Evolutionary conservation across 306 rosid species (phyloP).

Genomic region (Fragaria nilgerrensis): DNA sequence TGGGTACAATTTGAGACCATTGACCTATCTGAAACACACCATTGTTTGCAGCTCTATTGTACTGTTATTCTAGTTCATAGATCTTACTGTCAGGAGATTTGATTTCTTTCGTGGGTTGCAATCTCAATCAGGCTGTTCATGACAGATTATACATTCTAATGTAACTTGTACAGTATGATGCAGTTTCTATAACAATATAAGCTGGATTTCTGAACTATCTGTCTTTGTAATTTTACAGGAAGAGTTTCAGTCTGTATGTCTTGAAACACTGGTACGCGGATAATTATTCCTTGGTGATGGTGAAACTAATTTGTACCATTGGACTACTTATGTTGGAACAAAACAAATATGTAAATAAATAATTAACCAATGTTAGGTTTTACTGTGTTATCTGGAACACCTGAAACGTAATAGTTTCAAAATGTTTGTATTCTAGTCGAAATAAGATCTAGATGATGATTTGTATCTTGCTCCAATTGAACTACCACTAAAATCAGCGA

Average conservation of each 20-base stretch:
- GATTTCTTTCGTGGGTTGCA: neutral
- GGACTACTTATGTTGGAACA: neutral
- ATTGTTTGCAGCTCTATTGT: neutral
- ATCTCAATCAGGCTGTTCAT: neutral
- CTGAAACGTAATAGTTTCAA: neutral
- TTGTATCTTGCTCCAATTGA: neutral
- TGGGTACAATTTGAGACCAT: neutral
- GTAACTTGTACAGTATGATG: neutral
- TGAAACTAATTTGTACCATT: neutral
- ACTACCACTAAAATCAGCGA: neutral
- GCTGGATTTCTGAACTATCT: slow-evolving; percentile 23
- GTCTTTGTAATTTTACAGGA: slow-evolving; percentile 46
- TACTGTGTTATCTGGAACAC: neutral
- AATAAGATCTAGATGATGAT: neutral
- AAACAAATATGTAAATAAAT: neutral
- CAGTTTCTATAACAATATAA: neutral
- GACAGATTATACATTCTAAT: neutral
- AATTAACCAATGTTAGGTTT: neutral
- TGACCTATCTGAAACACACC: neutral
- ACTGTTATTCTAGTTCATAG: neutral
- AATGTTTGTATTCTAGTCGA: neutral
- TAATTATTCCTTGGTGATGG: slow-evolving; percentile 5
- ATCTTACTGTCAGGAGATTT: neutral
- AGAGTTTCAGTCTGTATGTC: slow-evolving; percentile 52
- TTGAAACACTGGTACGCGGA: slow-evolving; percentile 51